Evolutionary conservation across 1,139 yeast genomes (phyloP), one percentile per base, ranked within the genome.

Genomic region (Yamadazyma trypodendri): DNA sequence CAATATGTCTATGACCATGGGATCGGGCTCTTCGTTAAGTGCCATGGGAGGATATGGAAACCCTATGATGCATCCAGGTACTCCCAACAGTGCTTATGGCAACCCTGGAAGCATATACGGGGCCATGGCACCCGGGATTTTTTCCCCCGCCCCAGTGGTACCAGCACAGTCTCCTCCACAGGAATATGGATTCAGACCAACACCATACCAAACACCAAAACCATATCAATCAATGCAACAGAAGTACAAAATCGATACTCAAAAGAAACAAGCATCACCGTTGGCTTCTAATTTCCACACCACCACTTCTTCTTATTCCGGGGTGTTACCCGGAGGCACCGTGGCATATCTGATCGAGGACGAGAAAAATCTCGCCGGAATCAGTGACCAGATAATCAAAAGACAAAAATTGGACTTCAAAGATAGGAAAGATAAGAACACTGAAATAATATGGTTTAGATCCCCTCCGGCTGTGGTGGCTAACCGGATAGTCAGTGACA

Each of bases 361-460:
- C 38, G 48, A 43, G 11, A 46, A 45, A 9, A 50, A 54, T 32
- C 30, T 34, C 44, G 49, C 20, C 40, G 48, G 31, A 38, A 44
- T 35, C 21, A 58, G 57, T 39, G 58, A 54, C 6, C 42, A 41
- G 21, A 50, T 54, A 12, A 60, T 52, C 42, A 63, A 59, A 45
- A 54, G 55, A 40, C 52, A 55, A 39, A 51, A 47, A 33, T 32
- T 50, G 14, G 32, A 21, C 16, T 5, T 28, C 11, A 59, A 54
- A 34, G 41, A 45, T 35, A 40, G 48, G 25, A 56, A 52, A 32
- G 45, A 40, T 6, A 47, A 37, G 22, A 36, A 41, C 17, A 65
- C 66, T 22, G 84, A 83, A 39, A 65, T 84, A 28, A 62, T 86
- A 15, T 89, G 96, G 90, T 87, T 82, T 60, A 74, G 87, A 44